Conservation (phyloP, 1,139 yeast genomes). For the Taphrina pruni region DNA sequence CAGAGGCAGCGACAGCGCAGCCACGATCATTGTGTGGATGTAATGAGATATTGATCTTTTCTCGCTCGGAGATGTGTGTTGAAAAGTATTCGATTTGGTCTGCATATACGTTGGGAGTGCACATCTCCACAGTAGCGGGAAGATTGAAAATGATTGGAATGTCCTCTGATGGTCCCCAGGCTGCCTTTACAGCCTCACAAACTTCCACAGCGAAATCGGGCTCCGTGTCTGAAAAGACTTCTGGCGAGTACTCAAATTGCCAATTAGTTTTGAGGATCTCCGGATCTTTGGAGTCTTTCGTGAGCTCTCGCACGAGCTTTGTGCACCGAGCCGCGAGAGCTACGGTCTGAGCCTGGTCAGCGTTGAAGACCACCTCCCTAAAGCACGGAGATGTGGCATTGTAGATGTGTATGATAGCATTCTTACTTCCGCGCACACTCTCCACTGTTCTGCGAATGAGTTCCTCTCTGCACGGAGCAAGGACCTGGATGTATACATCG, state of each 20-base stretch:
- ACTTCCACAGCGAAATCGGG: constrained; percentile 80
- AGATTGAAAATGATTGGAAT: constrained; percentile 90
- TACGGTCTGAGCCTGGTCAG: constrained; percentile 78
- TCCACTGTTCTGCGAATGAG: constrained; percentile 88
- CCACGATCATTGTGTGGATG: constrained; percentile 98
- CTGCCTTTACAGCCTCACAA: constrained; percentile 92
- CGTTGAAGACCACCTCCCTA: constrained; percentile 87
- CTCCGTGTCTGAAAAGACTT: constrained; percentile 88
- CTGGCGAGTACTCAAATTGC: constrained; percentile 94
- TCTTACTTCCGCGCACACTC: constrained; percentile 83
- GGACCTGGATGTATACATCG: constrained; percentile 89
- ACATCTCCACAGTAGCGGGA: constrained; percentile 98
- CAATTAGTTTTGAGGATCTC: constrained; percentile 72
- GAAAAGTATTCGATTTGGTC: constrained; percentile 94
- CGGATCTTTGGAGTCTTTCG: constrained; percentile 80
- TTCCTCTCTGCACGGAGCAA: constrained; percentile 91
- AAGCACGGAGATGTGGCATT: constrained; percentile 90
- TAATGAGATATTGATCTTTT: constrained; percentile 82
- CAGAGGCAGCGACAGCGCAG: constrained; percentile 97
- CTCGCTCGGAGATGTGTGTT: constrained; percentile 78
- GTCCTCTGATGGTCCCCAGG: constrained; percentile 86
- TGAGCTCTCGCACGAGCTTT: constrained; percentile 74
- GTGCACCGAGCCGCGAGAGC: constrained; percentile 84
- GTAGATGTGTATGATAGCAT: constrained; percentile 87
- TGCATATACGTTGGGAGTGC: constrained; percentile 92